Evolutionary conservation across 2,329 filamentous ascomycete species (phyloP).

Genomic region (Fusarium avenaceum): DNA sequence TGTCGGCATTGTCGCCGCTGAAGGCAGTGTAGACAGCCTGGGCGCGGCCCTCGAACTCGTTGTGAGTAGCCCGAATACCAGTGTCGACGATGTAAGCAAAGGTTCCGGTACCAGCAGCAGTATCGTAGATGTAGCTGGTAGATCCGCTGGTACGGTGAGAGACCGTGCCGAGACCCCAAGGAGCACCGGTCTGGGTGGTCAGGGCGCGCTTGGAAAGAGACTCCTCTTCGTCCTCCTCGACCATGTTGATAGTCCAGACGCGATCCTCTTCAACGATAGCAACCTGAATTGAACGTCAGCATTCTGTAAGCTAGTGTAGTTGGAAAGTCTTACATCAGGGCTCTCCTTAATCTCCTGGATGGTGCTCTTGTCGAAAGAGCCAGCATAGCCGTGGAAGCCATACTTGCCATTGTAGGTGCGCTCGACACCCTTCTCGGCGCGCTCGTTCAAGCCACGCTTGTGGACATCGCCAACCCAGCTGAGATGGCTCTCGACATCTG

Average conservation of each 20-base stretch:
- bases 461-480: constrained; percentile 64
- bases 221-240: constrained; percentile 31
- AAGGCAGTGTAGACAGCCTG: constrained; percentile 48
- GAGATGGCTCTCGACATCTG: constrained; percentile 63
- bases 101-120: constrained; percentile 59
- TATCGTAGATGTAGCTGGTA: constrained; percentile 64
- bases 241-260: constrained; percentile 49
- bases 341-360: constrained; percentile 58
- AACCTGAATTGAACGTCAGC: constrained; percentile 45
- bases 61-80: constrained; percentile 68
- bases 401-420: constrained; percentile 50
- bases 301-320: neutral
- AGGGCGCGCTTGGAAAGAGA: constrained; percentile 46
- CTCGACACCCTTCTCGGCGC: constrained; percentile 56
- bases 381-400: constrained; percentile 59
- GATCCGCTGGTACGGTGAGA: constrained; percentile 49
- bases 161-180: constrained; percentile 54
- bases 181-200: constrained; percentile 49
- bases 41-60: constrained; percentile 68
- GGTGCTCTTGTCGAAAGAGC: constrained; percentile 58
- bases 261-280: constrained; percentile 50
- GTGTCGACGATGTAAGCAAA: constrained; percentile 75
- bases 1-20: constrained; percentile 47
- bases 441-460: constrained; percentile 66
- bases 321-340: constrained; percentile 55